Base-by-base conservation (phyloP, 306 rosid genomes). In the Corylus heterophylla region DNA sequence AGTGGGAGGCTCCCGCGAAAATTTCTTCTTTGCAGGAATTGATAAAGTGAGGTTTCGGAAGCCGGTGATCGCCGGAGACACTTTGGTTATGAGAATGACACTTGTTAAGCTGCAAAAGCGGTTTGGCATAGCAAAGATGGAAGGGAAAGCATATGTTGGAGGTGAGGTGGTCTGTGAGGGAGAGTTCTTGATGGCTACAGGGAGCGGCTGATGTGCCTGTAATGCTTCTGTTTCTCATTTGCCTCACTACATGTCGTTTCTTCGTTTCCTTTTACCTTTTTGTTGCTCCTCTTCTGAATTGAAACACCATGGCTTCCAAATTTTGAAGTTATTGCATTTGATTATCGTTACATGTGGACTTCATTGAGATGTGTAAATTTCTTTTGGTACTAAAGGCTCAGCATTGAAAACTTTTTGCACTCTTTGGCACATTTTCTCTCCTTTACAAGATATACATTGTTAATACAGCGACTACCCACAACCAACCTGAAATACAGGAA, bases 161-260 rank as follows among this genome's bases (percentile, higher is more conserved):
- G 94, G 98, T 42, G 98, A 94, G 56, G 89, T 94, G 82, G 98
- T 94, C 20, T 94, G 98, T 14, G 98, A 94, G 77, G 98, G 96
- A 5, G 97, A 94, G 82, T 92, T 92, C 82, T 86, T 90, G 91
- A 91, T 90, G 96, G 94, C 90, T 20, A 89, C 79, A 62, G 98
- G 90, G 61, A 82, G 86, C 4, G 85, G 78, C 78, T 76, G 86
- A 69, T 69, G 71, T 42, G 50, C 31, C 42, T 1, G 14, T 18
- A 42, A 42, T 68, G 51, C 7, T 10, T 67, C 27, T 31, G 27
- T 18, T 39, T 67, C 3, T 68, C 27, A 9, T 47, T 42, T 18
- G 4, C 51, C 51, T 68, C 72, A 1, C 29, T 0, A 37, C 37
- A 35, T 64, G 71, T 37, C n/a, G 12, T 64, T 64, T 16, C 44